Evolutionary conservation across 495 filamentous ascomycete species (phyloP).

Genomic region (Hyaloscypha hepaticicola): DNA sequence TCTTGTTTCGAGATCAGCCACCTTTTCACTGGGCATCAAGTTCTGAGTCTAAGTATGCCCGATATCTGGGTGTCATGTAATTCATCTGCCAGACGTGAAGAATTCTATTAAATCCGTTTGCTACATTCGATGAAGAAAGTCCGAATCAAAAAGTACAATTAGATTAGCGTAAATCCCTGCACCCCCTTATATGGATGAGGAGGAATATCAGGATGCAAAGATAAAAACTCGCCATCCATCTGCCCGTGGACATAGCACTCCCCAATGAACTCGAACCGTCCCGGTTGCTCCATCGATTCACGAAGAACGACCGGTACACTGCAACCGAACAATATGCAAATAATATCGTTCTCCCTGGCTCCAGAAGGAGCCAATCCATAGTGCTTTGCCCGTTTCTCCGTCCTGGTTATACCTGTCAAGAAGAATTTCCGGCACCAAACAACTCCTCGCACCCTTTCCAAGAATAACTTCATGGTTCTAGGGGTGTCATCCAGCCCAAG

Average conservation of each 20-base stretch:
- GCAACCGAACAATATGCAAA: conserved; percentile 43
- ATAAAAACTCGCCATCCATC: conserved; percentile 12
- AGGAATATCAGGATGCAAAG: neutral
- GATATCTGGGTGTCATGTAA: no score
- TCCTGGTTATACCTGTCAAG: neutral
- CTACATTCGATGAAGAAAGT: neutral
- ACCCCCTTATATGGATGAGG: neutral
- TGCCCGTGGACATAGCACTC: conserved; percentile 12
- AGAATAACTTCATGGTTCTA: neutral
- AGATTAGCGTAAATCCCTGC: neutral
- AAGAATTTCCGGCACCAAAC: conserved; percentile 13
- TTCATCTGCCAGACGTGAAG: no score
- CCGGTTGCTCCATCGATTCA: neutral
- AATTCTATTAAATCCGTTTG: neutral
- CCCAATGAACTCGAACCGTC: conserved; percentile 5
- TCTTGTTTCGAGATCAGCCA: neutral
- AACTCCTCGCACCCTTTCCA: conserved; percentile 13
- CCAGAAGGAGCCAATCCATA: conserved; percentile 26
- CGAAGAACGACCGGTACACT: conserved; percentile 44
- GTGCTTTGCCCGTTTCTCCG: neutral
- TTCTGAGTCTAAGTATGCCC: neutral
- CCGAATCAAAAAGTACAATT: neutral
- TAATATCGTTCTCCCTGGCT: conserved; percentile 32
- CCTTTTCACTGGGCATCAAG: neutral
- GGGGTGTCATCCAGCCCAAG: neutral